These are phyloP conservation scores for Trichosporon sp. DNA, from an alignment of 1,284 basidiomycete genomes.

Conservation along the genomic window DNA sequence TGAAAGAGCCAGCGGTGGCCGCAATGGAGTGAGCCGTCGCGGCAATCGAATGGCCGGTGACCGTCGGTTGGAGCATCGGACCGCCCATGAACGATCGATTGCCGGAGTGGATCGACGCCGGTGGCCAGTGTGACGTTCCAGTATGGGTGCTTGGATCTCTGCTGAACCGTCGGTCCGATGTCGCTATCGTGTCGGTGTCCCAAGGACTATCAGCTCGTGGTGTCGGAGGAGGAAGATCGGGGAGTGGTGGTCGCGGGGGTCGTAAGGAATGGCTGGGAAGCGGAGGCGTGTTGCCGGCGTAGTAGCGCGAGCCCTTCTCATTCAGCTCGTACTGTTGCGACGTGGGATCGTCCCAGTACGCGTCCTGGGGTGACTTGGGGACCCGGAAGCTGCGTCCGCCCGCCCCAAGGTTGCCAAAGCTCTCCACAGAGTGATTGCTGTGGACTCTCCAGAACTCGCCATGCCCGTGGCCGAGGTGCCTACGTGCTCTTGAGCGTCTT, in stretches of 20 bases:
- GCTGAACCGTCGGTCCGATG: neutral
- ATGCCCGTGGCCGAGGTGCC: neutral
- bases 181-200: neutral
- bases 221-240: constrained; percentile 1
- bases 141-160: neutral
- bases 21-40: neutral
- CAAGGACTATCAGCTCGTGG: neutral
- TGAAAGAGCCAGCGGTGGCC: constrained; percentile 1
- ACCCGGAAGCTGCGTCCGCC: neutral
- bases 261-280: neutral
- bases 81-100: neutral
- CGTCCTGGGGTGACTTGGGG: neutral
- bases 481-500: neutral
- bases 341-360: neutral
- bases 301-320: constrained; percentile 9
- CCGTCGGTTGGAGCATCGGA: neutral
- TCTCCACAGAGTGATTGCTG: constrained; percentile 7
- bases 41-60: neutral
- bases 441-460: constrained; percentile 3
- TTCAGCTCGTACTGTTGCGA: neutral
- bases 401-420: constrained; percentile 1
- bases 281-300: neutral
- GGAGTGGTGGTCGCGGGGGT: neutral
- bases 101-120: constrained; percentile 5
- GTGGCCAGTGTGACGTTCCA: constrained; percentile 10